Base-by-base conservation (phyloP, 495 filamentous ascomycete genomes). In the Mycothermus thermophilus region DNA sequence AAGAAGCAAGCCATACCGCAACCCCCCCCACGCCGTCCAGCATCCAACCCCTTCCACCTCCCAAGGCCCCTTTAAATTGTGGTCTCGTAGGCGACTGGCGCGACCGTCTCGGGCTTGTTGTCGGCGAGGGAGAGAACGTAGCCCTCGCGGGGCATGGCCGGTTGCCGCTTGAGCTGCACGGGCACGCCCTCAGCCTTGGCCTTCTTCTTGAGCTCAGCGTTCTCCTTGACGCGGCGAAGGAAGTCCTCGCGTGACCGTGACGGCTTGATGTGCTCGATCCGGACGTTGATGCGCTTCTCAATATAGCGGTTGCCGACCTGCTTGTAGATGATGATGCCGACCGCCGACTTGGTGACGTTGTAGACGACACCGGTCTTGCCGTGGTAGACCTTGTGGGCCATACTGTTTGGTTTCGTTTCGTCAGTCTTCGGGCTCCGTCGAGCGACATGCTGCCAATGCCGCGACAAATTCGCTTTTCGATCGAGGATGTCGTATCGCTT, bases 371-470 rank as follows among this genome's bases (percentile, higher is more conserved):
- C 87, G 44, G 86, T 95, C 80, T 93, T 94, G 54, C 86, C 86
- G 71, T 94, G 86, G 79, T 92, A 94, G 67, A 93, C 80, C 74
- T 95, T 95, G 79, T 88, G 83, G 52, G 88, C 87, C 84, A 93
- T 88, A 71, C 83, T 88, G 58, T 68, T 43, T 37, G 21, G 22
- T 24, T 34, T 45, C 27, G n/a, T 33, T 48, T 41, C 36, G 54
- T 57, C 43, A 55, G 45, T 32, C 32, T n/a, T 26, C 35, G 27
- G 9, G 26, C 27, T 48, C 22, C 19, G 29, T 25, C 9, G 8
- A 28, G 8, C 28, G 17, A 20, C 5, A 32, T 33, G 11, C 14
- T 8, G 22, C 14, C 11, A 20, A 1, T 19, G 15, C 19, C 25
- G 18, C n/a, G n/a, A n/a, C n/a, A n/a, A 19, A 18, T 30, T 32